A percentile compares a stretch with the other conserved stretches of the same genome.
These are phyloP conservation scores for Candida parachauliodes DNA, from an alignment of 805 yeast species.

Conservation along the genomic window DNA sequence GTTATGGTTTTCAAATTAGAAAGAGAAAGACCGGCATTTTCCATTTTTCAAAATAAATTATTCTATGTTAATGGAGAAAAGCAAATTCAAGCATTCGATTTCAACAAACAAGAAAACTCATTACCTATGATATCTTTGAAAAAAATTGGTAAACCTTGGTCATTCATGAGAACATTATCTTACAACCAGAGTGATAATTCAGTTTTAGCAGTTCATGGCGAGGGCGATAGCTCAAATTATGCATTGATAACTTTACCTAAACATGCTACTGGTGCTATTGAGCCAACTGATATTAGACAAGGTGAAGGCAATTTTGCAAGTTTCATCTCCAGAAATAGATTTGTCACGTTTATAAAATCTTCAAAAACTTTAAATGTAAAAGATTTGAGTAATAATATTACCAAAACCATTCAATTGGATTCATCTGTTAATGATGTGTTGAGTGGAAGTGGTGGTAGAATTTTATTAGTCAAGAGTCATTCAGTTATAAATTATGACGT, in stretches of 20 bases:
- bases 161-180: slow-evolving; percentile 76
- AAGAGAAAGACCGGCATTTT: slow-evolving; percentile 94
- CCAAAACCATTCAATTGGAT: slow-evolving; percentile 76
- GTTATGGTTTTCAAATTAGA: slow-evolving; percentile 96
- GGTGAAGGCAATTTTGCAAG: slow-evolving; percentile 85
- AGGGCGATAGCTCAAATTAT: slow-evolving; percentile 61
- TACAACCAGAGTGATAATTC: slow-evolving; percentile 93
- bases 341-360: slow-evolving; percentile 70
- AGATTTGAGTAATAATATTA: slow-evolving; percentile 75
- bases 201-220: slow-evolving; percentile 76
- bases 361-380: slow-evolving; percentile 72
- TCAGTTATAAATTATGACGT: slow-evolving; percentile 83
- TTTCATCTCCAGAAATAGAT: slow-evolving; percentile 93
- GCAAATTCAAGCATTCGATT: slow-evolving; percentile 80
- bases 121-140: slow-evolving; percentile 81
- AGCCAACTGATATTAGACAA: slow-evolving; percentile 73
- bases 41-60: slow-evolving; percentile 67
- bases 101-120: slow-evolving; percentile 56
- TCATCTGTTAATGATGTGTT: slow-evolving; percentile 67
- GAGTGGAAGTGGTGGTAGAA: slow-evolving; percentile 77
- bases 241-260: slow-evolving; percentile 77
- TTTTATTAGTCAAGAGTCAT: slow-evolving; percentile 68
- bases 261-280: slow-evolving; percentile 89
- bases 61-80: slow-evolving; percentile 78
- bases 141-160: slow-evolving; percentile 82